A percentile compares a stretch with the other conserved stretches of the same genome.
Evolutionary conservation across 345 rosid species (phyloP).

Genomic region (Lepidium sativum): DNA sequence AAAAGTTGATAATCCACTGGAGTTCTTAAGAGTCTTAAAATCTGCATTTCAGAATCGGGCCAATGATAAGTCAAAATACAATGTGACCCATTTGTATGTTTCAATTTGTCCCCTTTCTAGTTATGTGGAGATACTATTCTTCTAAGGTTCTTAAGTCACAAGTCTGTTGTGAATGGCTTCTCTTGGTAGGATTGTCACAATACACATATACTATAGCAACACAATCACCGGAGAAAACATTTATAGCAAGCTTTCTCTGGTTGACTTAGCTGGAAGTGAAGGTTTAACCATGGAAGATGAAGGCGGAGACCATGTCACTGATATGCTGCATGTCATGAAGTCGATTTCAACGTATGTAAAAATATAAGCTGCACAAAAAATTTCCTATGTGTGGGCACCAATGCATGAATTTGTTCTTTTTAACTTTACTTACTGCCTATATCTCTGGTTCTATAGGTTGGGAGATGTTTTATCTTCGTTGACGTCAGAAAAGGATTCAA

Average conservation of each 20-base stretch:
- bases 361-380: not conserved
- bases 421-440: conserved; percentile 9
- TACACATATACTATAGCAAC: conserved; percentile 77
- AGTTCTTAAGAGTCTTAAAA: conserved; percentile 62
- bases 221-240: conserved; percentile 69
- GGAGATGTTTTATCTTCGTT: conserved; percentile 91
- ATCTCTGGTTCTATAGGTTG: conserved; percentile 53
- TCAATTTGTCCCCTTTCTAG: conserved; percentile 7
- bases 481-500: conserved; percentile 68
- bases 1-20: conserved; percentile 73
- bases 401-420: not conserved
- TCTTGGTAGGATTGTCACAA: conserved; percentile 58
- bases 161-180: conserved; percentile 19
- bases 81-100: conserved; percentile 87
- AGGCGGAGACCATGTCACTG: conserved; percentile 80
- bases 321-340: conserved; percentile 87
- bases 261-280: conserved; percentile 97
- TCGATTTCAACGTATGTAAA: conserved; percentile 84
- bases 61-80: conserved; percentile 44
- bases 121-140: not conserved
- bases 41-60: conserved; percentile 65
- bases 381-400: not conserved
- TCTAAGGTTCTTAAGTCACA: conserved; percentile 7
- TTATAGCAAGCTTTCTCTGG: conserved; percentile 90
- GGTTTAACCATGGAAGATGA: conserved; percentile 64